Evolutionary conservation across 331 rosid genomes (phyloP).

Genomic region (Pyrus hybrid): DNA sequence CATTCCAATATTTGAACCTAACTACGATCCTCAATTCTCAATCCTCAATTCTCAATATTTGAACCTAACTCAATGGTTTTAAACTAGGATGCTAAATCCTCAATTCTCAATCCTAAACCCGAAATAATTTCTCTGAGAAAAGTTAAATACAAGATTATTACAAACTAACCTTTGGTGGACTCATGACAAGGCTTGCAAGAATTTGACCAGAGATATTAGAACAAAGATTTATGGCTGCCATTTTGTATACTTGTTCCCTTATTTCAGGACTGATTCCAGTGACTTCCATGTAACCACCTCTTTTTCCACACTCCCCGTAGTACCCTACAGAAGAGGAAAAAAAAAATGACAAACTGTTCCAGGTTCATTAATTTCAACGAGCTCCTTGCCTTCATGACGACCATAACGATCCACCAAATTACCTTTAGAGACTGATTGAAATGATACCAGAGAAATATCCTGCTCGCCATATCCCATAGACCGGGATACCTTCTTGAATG

Average conservation of each 20-base stretch:
- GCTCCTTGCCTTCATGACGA: neutral
- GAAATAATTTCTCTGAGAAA: neutral
- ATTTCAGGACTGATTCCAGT: constrained; percentile 78
- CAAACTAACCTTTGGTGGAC: constrained; percentile 83
- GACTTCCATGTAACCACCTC: constrained; percentile 97
- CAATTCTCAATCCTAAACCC: neutral
- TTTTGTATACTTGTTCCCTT: constrained; percentile 85
- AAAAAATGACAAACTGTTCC: neutral
- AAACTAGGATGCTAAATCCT: neutral
- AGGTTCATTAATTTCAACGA: neutral
- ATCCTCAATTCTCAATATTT: no score
- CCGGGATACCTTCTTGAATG: constrained; percentile 84
- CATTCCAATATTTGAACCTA: neutral
- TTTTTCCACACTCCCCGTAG: constrained; percentile 93
- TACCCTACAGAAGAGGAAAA: constrained; percentile 50
- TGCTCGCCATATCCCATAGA: constrained; percentile 74
- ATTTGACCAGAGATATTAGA: constrained; percentile 94
- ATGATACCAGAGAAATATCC: constrained; percentile 70
- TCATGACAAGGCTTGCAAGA: constrained; percentile 90
- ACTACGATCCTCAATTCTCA: no score
- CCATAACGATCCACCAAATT: constrained; percentile 5
- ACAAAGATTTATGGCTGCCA: constrained; percentile 94
- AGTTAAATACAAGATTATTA: neutral
- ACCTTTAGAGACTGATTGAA: constrained; percentile 97
- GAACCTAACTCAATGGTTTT: no score